Percentiles rank a stretch among this genome's conserved stretches.
These are phyloP conservation scores for Darksidea phi DNA, from an alignment of 495 filamentous ascomycete genomes.

Conservation along the genomic window DNA sequence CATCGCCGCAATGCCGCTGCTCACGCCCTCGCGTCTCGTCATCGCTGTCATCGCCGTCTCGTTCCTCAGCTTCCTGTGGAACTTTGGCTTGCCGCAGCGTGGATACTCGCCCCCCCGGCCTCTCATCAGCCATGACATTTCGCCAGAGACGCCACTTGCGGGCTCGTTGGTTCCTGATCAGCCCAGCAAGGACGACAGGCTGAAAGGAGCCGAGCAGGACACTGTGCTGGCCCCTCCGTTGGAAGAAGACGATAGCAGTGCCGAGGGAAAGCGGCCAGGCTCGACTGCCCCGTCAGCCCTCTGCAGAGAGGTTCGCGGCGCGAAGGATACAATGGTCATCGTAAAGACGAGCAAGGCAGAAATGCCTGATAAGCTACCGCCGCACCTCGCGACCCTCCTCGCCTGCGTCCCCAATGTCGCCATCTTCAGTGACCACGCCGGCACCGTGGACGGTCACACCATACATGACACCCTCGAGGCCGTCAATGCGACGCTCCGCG, in stretches of 20 bases:
- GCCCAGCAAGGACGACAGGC: background rate
- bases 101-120: slow-evolving; percentile 3
- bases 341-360: slow-evolving; percentile 44
- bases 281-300: background rate
- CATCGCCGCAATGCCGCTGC: slow-evolving; percentile 19
- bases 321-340: slow-evolving; percentile 39
- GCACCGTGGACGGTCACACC: slow-evolving; percentile 49
- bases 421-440: slow-evolving; percentile 57
- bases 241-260: background rate
- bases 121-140: slow-evolving; percentile 11
- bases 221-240: background rate
- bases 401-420: slow-evolving; percentile 55
- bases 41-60: slow-evolving; percentile 14
- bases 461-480: slow-evolving; percentile 52
- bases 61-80: slow-evolving; percentile 29
- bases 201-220: background rate
- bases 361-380: slow-evolving; percentile 39
- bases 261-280: background rate
- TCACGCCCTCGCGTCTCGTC: slow-evolving; percentile 27
- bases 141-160: background rate
- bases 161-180: background rate
- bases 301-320: slow-evolving; percentile 29
- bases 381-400: slow-evolving; percentile 54
- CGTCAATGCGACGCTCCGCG: slow-evolving; percentile 44
- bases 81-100: slow-evolving; percentile 25